Evolutionary conservation across 139 green algal species (phyloP), one percentile per base, ranked within the genome.

Genomic region (Chlamydomonas sp.): DNA sequence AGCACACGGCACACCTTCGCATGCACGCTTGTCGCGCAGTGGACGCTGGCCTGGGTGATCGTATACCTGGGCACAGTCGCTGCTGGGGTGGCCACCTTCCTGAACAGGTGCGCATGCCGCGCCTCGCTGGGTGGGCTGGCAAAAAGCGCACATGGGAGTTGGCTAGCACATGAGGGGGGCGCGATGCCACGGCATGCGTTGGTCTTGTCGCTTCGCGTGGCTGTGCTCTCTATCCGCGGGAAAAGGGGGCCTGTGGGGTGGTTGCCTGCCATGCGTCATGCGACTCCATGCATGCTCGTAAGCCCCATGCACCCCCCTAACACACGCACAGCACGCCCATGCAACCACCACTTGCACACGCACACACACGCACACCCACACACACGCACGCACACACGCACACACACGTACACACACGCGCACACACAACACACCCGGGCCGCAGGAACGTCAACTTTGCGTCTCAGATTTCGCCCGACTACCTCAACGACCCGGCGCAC

Each of bases 401-500:
- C 13, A 10, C 13, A 28, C 50, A 35, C 22, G n/a, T n/a, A 61
- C 31, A 6, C 50, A 35, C 50, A 8, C 13, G 5, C 50, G 22
- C 50, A 30, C 13, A 6, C 50, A 28, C 13, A 10, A 10, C 6
- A 20, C 31, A n/a, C 16, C 50, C 50, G 6, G 16, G 5, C 59
- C 39, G 10, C 39, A 50, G 59, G 59, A 66, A 66, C 29, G 16
- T 39, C 4, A 20, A 66, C 26, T 66, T 66, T 30, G 31, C 33
- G 8, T 48, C 31, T 5, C 26, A 66, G 33, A 30, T 66, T 5
- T 36, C 59, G 24, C 59, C 59, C 8, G 29, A 26, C 31, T 66
- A 66, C 59, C 59, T 66, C 31, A 66, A 66, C 59, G 59, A 66
- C 59, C 59, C 59, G 20, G 31, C 59, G 5, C 31, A 66, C 33